phyloP scores from a whole-genome alignment of 805 yeast genomes.

The Schizosaccharomyces japonicus region DNA sequence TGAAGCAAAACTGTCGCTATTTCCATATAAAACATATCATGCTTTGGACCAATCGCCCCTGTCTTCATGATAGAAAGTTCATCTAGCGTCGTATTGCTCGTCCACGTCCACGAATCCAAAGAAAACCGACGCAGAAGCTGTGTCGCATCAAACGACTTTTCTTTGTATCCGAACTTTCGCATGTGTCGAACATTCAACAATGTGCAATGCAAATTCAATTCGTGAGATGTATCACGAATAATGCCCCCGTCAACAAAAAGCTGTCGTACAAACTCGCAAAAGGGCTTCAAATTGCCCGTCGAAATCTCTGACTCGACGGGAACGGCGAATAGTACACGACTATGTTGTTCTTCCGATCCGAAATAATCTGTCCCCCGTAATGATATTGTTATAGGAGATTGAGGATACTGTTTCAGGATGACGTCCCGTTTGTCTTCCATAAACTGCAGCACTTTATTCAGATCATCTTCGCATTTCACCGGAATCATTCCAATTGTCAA shows the following conservation, averaged over 20 bases:
- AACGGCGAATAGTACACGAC: neutral
- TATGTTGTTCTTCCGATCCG: neutral
- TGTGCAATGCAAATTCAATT: neutral
- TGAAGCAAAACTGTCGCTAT: neutral
- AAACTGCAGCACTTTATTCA: neutral
- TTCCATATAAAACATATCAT: neutral
- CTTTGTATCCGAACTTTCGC: neutral
- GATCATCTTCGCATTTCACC: neutral
- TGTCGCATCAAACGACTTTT: neutral
- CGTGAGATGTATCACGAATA: neutral
- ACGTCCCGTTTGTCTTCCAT: neutral
- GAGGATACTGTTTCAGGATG: neutral
- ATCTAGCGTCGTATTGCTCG: neutral
- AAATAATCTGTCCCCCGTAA: neutral
- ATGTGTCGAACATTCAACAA: neutral
- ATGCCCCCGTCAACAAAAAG: neutral
- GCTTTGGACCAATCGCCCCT: neutral
- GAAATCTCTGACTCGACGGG: neutral
- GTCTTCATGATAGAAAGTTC: neutral
- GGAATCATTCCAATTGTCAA: constrained; percentile 1
- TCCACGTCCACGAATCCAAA: too few relatives aligned
- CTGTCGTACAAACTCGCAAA: neutral
- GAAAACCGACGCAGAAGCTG: neutral
- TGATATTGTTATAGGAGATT: neutral
- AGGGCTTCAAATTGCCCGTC: neutral